Base-by-base conservation (phyloP, 371 early-diverging fungal genomes). In the Scutellospora calospora region DNA sequence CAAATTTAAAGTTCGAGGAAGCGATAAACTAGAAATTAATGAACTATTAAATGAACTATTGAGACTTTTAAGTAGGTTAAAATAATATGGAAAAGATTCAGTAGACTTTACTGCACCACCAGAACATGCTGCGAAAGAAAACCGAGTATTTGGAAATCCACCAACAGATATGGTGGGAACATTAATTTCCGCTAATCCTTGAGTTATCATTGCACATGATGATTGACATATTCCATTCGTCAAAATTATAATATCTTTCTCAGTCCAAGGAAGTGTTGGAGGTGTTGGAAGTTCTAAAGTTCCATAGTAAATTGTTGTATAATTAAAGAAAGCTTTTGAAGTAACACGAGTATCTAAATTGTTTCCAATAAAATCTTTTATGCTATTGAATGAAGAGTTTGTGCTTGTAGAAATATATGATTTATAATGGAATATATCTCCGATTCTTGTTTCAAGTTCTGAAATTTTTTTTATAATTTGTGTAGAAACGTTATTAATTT, bases 221-320 rank as follows among this genome's bases (percentile, higher is more conserved):
- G 71, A 71, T 18, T 45, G 45, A 41, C 71, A 71, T 11, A 29
- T 0, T 16, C 71, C 71, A 49, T 71, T 51, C 45, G 71, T 49
- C 3, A 71, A 18, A 27, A 71, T 71, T 3, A 71, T 49, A 8
- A 49, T 49, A 49, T 71, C 71, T 29, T 25, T 49, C 16, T 8
- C 25, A 22, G 16, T 51, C 71, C 71, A 71, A 27, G 41, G 22
- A 27, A 45, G 25, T 27, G 5, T 38, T 38, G 9, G 5, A 5
- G 41, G 41, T 49, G 25, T 25, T 14, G 27, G 20, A 38, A 38
- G 38, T 2, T 38, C 6, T 38, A 38, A 38, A 12, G 45, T 25
- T 5, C 22, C 41, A 27, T 49, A 1, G n/a, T 25, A 16, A 12
- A 71, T 5, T 38, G n/a, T 0, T 16, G 71, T 25, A 27, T 71